Base-by-base conservation (phyloP, 2,329 filamentous ascomycete species). In the Pseudogymnoascus destructans region DNA sequence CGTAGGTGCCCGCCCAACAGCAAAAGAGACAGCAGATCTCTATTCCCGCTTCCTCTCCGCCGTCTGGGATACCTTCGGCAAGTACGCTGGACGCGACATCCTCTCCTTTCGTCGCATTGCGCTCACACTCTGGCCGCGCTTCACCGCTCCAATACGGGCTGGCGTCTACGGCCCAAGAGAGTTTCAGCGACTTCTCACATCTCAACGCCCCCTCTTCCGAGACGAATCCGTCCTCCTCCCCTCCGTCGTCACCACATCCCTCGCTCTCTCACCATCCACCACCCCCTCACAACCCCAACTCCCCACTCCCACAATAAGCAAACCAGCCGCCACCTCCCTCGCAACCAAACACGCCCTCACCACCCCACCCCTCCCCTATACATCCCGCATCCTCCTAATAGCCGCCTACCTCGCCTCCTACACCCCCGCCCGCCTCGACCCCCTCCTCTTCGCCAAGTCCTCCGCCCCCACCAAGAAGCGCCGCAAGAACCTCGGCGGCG, bases 41-140 rank as follows among this genome's bases (percentile, higher is more conserved):
- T 93, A 87, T 86, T 75, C 81, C 11, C 84, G 89, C 46, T 97
- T 95, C 74, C 82, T 85, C 61, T 82, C 82, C 55, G 88, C 89
- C 3, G 83, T 95, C 11, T 93, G 95, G 77, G 93, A 98, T 68
- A 84, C 91, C 0, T 77, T 97, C 10, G 82, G 86, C 55, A 88
- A 86, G 62, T 83, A 89, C 52, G 89, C 89, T 2, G 86, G 86
- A 0, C 83, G 90, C 55, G 90, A 92, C 35, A 77, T 97, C 11
- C 78, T 86, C 1, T 80, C 81, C 9, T 90, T 95, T 64, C 77
- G 76, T 3, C 79, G 80, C 33, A 81, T 86, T 55, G 90, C 87
- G 67, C 72, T 80, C 55, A 80, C 84, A 42, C 78, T 97, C 17
- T 98, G 93, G 93, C 84, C 85, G 9, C 80, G 84, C 3, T 97